Base-by-base conservation (phyloP, 2,329 filamentous ascomycete genomes). In the Colletotrichum aenigma region DNA sequence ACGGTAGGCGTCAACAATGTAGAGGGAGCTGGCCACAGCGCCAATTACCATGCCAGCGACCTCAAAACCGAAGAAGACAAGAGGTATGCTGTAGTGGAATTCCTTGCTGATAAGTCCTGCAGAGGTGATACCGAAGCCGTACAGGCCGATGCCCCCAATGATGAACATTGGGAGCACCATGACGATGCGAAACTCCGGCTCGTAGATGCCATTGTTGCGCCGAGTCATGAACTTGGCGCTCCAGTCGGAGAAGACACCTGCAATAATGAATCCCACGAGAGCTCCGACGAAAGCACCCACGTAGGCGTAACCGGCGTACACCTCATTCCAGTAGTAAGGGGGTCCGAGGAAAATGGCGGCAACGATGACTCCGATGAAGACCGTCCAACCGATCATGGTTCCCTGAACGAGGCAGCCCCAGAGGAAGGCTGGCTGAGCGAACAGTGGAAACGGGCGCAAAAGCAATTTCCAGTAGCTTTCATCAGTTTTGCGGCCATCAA, bases 41-140 rank as follows among this genome's bases (percentile, higher is more conserved):
- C 96, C 96, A 81, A 98, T 93, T 1, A 98, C 95, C 95, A 98
- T 98, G 3, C 95, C 95, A 76, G 94, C 93, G 10, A 98, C 94
- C 82, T 97, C 93, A 71, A 97, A 90, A 0, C 90, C 94, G 79
- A 98, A 97, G 84, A 97, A 98, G 61, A 95, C 89, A 68, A 96
- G 91, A 0, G 95, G 94, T 74, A 94, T 90, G 68, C 93, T 87
- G 90, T 94, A 97, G 36, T 92, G 89, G 81, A 94, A 97, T 76
- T 88, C 86, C 21, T 81, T 80, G 10, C 83, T 66, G 30, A 86
- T 61, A 86, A 92, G 89, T 68, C 94, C 88, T 30, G 90, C 88
- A 1, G 93, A 89, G 0, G 94, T 95, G 78, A 94, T 91, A 1
- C 94, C 96, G 80, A 97, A 98, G 0, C 96, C 95, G 81, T 94